Percentiles rank a stretch among this genome's conserved stretches.
Evolutionary conservation across 805 yeast genomes (phyloP).

Genomic region (Hanseniaspora vineae): DNA sequence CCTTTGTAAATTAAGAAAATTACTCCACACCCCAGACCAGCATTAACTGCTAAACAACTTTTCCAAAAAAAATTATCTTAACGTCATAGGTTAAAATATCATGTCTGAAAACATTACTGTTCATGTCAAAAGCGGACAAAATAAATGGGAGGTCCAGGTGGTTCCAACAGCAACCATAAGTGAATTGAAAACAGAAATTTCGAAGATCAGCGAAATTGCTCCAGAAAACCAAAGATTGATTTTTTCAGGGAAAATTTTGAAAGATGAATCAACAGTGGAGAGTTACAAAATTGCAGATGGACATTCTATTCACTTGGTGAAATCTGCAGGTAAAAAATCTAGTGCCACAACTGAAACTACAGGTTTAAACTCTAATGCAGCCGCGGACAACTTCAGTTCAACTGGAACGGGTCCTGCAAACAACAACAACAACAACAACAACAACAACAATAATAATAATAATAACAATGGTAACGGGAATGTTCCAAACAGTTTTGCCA

Average conservation of each 20-base stretch:
- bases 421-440: too few relatives aligned
- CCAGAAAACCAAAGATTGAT: slow-evolving; percentile 77
- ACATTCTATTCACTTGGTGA: slow-evolving; percentile 81
- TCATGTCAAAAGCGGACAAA: slow-evolving; percentile 48
- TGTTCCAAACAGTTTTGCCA: slow-evolving; percentile 68
- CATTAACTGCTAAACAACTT: too few relatives aligned
- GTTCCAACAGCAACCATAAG: slow-evolving; percentile 42
- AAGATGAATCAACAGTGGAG: slow-evolving; percentile 64
- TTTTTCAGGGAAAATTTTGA: slow-evolving; percentile 86
- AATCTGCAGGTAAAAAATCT: slow-evolving; percentile 41
- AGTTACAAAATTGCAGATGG: slow-evolving; percentile 75
- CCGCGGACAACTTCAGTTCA: slow-evolving; percentile 9
- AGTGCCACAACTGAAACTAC: slow-evolving; percentile 12
- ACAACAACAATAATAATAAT: too few relatives aligned
- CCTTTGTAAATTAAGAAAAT: too few relatives aligned
- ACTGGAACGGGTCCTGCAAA: slow-evolving; percentile 13
- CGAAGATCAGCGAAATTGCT: slow-evolving; percentile 50
- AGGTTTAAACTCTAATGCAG: slow-evolving; percentile 9
- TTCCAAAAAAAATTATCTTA: too few relatives aligned
- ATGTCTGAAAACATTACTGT: slow-evolving; percentile 10
- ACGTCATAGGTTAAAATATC: too few relatives aligned
- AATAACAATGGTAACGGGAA: slow-evolving; percentile 2
- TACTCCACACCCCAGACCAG: too few relatives aligned
- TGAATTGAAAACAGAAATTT: slow-evolving; percentile 56
- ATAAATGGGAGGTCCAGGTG: slow-evolving; percentile 56